Conservation (phyloP, 257 asterid species). For the Nicotiana undulata region DNA sequence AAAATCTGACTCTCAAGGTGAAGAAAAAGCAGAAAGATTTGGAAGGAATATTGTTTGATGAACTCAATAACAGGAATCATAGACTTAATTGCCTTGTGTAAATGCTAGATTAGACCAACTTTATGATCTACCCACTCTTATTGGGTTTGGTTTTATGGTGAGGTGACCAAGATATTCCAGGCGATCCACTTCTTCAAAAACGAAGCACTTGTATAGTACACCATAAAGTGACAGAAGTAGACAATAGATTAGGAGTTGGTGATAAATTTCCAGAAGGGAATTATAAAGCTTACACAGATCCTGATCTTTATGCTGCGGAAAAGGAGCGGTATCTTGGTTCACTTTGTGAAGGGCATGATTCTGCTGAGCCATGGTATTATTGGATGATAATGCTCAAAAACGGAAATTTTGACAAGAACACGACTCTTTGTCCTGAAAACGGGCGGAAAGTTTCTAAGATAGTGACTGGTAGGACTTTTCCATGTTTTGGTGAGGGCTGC, state of each 20-base stretch:
- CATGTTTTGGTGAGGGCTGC: constrained; percentile 82
- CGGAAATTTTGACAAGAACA: constrained; percentile 74
- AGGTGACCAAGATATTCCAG: constrained; percentile 21
- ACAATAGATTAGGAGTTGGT: constrained; percentile 58
- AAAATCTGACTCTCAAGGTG: not conserved
- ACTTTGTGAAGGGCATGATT: constrained; percentile 49
- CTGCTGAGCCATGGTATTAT: constrained; percentile 46
- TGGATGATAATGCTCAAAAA: constrained; percentile 90
- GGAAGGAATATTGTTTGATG: not conserved
- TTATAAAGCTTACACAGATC: constrained; percentile 38
- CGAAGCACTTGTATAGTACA: constrained; percentile 37
- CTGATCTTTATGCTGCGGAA: constrained; percentile 64
- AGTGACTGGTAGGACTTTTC: constrained; percentile 55
- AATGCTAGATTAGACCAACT: not conserved
- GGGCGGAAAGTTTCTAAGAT: constrained; percentile 63
- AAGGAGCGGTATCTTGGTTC: constrained; percentile 72
- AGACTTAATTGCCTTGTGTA: not conserved
- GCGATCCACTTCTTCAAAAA: constrained; percentile 10
- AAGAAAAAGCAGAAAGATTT: not conserved
- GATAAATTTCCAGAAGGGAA: constrained; percentile 40
- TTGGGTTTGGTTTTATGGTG: constrained; percentile 16
- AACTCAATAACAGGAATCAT: not conserved
- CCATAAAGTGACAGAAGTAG: constrained; percentile 54
- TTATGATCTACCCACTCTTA: not conserved
- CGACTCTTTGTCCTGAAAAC: constrained; percentile 74